phyloP scores from a whole-genome alignment of 257 asterid genomes.

The Linaria vulgaris region DNA sequence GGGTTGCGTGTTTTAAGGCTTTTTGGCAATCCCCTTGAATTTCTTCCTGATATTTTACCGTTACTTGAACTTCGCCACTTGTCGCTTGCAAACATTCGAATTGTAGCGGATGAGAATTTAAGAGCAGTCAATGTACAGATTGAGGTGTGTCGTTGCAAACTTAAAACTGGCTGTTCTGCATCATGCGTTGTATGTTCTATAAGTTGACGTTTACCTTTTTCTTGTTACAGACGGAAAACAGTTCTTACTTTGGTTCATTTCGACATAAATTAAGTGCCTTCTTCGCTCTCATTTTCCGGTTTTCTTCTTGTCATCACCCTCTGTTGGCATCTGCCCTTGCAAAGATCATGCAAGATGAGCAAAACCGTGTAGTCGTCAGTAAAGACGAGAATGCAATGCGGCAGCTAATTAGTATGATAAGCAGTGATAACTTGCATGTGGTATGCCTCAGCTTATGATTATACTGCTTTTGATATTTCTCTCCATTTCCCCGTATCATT shows the following conservation, averaged over 20 bases:
- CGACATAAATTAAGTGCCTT: slow-evolving; percentile 98
- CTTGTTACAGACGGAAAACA: slow-evolving; percentile 85
- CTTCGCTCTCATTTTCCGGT: slow-evolving; percentile 97
- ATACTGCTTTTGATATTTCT: slow-evolving; percentile 23
- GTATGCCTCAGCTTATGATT: slow-evolving; percentile 42
- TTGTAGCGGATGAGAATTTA: slow-evolving; percentile 89
- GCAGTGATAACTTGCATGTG: slow-evolving; percentile 98
- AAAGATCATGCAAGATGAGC: slow-evolving; percentile 96
- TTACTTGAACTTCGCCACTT: slow-evolving; percentile 85
- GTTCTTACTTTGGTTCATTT: slow-evolving; percentile 89
- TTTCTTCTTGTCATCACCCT: slow-evolving; percentile 99
- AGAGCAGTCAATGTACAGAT: slow-evolving; percentile 87
- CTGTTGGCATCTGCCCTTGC: slow-evolving; percentile 97
- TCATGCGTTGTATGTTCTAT: slow-evolving; percentile 23
- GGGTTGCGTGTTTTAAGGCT: slow-evolving; percentile 85
- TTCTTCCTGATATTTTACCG: slow-evolving; percentile 95
- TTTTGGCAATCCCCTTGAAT: slow-evolving; percentile 96
- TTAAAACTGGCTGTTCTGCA: slow-evolving; percentile 24
- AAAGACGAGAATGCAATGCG: slow-evolving; percentile 97
- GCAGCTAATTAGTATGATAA: slow-evolving; percentile 99
- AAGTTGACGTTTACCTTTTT: slow-evolving; percentile 26
- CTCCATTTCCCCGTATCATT: slow-evolving; percentile 19
- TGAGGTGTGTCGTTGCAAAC: slow-evolving; percentile 59
- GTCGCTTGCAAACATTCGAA: slow-evolving; percentile 94
- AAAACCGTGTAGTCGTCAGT: slow-evolving; percentile 87